phyloP scores from a whole-genome alignment of 768 basidiomycete genomes.

The Mycena crocata region DNA sequence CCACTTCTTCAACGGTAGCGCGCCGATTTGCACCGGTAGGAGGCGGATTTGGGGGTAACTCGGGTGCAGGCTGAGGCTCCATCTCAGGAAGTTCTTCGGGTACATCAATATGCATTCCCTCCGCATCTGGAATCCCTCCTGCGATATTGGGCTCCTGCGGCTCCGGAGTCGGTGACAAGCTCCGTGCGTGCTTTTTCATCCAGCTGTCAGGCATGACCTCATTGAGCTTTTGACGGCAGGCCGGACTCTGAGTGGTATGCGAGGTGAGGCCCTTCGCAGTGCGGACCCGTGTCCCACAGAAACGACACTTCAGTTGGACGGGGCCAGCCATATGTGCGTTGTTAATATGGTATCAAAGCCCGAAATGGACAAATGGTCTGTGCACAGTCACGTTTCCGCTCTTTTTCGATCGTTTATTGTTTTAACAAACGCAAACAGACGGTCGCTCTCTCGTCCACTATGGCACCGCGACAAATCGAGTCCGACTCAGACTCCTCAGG shows the following conservation, averaged over 20 bases:
- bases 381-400: constrained; percentile 7
- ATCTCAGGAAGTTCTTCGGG: not conserved
- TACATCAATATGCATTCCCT: constrained; percentile 1
- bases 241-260: constrained; percentile 9
- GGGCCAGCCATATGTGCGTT: not conserved
- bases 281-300: constrained; percentile 5
- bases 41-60: not conserved
- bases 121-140: not conserved
- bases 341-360: no score
- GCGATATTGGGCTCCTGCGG: not conserved
- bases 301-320: not conserved
- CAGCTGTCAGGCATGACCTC: not conserved
- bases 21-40: not conserved
- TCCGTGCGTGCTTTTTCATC: not conserved
- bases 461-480: not conserved
- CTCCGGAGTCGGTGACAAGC: not conserved
- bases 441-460: not conserved
- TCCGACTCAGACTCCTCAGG: not conserved
- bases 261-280: not conserved
- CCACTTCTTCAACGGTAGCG: constrained; percentile 11
- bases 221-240: constrained; percentile 8
- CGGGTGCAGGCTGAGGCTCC: not conserved
- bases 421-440: constrained; percentile 3
- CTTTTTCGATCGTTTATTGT: not conserved
- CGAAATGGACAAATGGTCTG: not conserved